Conservation (phyloP, 129 eudicot species). For the Artemisia tridentata region DNA sequence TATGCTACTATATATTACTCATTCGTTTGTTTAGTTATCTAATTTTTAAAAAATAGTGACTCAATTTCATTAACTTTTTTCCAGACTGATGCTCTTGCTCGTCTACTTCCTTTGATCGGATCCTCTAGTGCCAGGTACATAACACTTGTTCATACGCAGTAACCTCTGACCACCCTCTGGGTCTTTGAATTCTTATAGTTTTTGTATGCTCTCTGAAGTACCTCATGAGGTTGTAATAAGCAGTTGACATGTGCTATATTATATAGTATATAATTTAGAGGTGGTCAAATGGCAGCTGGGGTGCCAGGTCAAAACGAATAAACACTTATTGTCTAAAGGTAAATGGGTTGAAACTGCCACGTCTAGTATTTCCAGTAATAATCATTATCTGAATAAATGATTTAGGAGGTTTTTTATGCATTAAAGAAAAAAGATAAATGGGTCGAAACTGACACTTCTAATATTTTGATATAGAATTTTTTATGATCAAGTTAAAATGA, state of each 20-base stretch:
- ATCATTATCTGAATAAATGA: neutral
- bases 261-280: neutral
- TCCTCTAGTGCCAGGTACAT: constrained; percentile 82
- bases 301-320: neutral
- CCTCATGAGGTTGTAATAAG: neutral
- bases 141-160: neutral
- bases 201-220: neutral
- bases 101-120: constrained; percentile 92
- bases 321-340: too few relatives aligned
- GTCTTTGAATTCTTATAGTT: constrained; percentile 3
- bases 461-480: neutral
- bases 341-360: neutral
- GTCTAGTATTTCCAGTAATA: neutral
- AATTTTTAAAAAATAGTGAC: neutral
- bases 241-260: neutral
- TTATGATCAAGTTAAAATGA: neutral
- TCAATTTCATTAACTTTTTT: constrained; percentile 21
- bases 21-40: neutral
- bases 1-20: too few relatives aligned
- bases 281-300: neutral
- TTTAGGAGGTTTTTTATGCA: neutral
- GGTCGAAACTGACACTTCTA: neutral
- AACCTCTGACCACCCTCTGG: neutral
- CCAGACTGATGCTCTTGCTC: constrained; percentile 97
- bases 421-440: neutral